Evolutionary conservation across 352 stramenopile species (phyloP), one percentile per base, ranked within the genome.

Genomic region (Albugo candida): DNA sequence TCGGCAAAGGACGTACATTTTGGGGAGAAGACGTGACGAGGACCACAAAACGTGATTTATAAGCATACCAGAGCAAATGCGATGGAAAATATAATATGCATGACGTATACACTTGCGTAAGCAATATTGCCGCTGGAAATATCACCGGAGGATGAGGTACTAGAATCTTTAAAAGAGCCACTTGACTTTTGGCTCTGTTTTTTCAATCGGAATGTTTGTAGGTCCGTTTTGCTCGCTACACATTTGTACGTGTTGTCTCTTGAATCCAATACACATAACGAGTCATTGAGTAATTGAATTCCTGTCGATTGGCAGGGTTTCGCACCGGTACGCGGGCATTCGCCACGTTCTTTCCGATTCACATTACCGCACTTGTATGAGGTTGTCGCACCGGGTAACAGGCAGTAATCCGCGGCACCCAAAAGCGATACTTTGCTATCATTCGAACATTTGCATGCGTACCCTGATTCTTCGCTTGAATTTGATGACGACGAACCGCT

Each of bases 221-320:
- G 36, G 18, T 85, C 73, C 10, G 78, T 58, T 21, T 63, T 65
- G 52, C 67, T 81, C 13, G 69, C 67, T 18, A 79, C 67, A 37
- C 73, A 85, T 56, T 85, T 83, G 60, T 76, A 85, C 16, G 68
- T 75, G 1, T 68, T 59, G 50, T 82, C 67, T 38, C 64, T 64
- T 11, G 74, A 61, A 49, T 84, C 68, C 42, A 75, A 56, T 8
- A 53, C 53, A 46, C 73, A 85, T 19, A 42, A 48, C 31, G 70
- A 74, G 55, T 85, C 63, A 41, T 77, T 74, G 35, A 61, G 53
- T 37, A 85, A 49, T 13, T 73, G 56, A 45, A 83, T 69, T 27
- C 73, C 73, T 14, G 64, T 76, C 6, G 64, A 70, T 43, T 43
- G 38, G 45, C 73, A 85, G 10, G 73, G 73, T 38, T 74, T 57